phyloP scores from a whole-genome alignment of 257 asterid genomes.

The Rhazya stricta region DNA sequence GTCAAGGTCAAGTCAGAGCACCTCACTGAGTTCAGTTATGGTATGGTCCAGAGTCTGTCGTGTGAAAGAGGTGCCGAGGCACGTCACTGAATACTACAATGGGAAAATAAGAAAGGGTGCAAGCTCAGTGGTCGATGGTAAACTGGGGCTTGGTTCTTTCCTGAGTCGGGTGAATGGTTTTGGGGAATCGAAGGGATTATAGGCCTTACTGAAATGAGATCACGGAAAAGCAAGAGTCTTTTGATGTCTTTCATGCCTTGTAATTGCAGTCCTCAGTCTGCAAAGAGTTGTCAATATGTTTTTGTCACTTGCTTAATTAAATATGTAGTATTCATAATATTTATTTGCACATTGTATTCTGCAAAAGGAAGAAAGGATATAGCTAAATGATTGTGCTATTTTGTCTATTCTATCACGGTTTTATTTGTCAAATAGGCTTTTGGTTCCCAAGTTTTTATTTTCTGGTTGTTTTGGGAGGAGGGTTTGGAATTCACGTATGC shows the following conservation, averaged over 20 bases:
- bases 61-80: conserved; percentile 39
- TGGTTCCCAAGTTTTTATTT: neutral
- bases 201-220: conserved; percentile 9
- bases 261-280: conserved; percentile 17
- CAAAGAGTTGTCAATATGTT: conserved; percentile 20
- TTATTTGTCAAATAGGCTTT: neutral
- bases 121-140: conserved; percentile 5
- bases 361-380: neutral
- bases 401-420: neutral
- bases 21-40: conserved; percentile 42
- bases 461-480: neutral
- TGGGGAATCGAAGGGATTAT: neutral
- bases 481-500: no score
- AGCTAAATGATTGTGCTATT: neutral
- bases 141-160: conserved; percentile 11
- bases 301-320: conserved; percentile 15
- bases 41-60: conserved; percentile 38
- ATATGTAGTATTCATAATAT: conserved; percentile 10
- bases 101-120: conserved; percentile 24
- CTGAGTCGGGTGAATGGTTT: conserved; percentile 10
- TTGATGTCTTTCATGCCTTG: conserved; percentile 17
- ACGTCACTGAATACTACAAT: conserved; percentile 31
- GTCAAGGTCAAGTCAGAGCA: conserved; percentile 46
- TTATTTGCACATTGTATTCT: conserved; percentile 3
- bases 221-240: neutral